These are phyloP conservation scores for Sugiyamaella pinicola DNA, from an alignment of 1,139 yeast species.

Conservation along the genomic window DNA sequence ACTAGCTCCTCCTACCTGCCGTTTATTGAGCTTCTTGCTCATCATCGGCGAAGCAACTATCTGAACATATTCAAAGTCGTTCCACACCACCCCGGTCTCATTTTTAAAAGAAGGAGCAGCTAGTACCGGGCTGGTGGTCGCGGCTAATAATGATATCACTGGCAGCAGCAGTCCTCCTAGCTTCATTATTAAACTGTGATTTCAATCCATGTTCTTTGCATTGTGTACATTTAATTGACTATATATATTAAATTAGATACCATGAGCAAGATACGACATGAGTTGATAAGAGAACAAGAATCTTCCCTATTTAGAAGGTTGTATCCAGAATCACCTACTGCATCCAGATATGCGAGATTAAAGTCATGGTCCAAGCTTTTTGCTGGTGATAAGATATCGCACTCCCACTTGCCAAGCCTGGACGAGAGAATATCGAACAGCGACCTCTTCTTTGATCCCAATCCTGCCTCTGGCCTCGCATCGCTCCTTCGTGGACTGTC, in stretches of 20 bases:
- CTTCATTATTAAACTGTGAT: neutral
- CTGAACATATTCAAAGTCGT: slow-evolving; percentile 25
- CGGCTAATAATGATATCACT: neutral
- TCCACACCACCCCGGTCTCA: slow-evolving; percentile 21
- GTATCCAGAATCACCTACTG: neutral
- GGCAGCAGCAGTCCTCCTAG: neutral
- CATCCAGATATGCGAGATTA: slow-evolving; percentile 16
- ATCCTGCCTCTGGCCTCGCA: no score
- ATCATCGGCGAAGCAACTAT: slow-evolving; percentile 2
- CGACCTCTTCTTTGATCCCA: no score
- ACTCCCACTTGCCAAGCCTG: neutral
- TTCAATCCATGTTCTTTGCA: neutral
- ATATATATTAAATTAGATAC: neutral
- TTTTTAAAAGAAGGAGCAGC: neutral
- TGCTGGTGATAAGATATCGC: neutral
- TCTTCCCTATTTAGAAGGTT: slow-evolving; percentile 1
- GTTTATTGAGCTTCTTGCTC: slow-evolving; percentile 16
- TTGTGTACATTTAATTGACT: neutral
- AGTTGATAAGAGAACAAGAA: neutral
- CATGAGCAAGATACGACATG: neutral
- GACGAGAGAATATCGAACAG: neutral
- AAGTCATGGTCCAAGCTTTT: slow-evolving; percentile 7
- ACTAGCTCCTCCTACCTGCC: slow-evolving; percentile 19
- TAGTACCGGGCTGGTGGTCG: neutral
- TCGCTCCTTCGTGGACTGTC: no score